Evolutionary conservation across 73 alveolate genomes (phyloP).

Genomic region (Tetrahymena borealis): DNA sequence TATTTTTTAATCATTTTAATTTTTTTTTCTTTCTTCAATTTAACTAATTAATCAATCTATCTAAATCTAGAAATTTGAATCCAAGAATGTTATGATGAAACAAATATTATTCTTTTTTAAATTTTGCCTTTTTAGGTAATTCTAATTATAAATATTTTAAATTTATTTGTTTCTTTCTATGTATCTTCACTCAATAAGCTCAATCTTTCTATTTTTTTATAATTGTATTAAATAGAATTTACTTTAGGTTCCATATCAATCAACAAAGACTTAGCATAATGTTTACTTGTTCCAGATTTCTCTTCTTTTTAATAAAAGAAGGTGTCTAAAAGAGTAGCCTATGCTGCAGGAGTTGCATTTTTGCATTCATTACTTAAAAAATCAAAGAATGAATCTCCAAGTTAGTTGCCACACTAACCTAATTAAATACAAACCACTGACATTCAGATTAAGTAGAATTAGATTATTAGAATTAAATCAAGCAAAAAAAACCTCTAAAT

Average conservation of each 20-base stretch:
- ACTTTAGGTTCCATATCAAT: slow-evolving; percentile 44
- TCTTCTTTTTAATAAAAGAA: slow-evolving; percentile 13
- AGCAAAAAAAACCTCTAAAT: too few species aligned
- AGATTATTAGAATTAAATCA: neutral
- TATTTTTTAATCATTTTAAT: too few species aligned
- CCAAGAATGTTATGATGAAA: too few species aligned
- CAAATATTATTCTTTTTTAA: too few species aligned
- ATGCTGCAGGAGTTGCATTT: slow-evolving; percentile 36
- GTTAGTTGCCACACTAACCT: slow-evolving; percentile 39
- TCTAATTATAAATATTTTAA: too few species aligned
- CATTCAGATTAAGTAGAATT: neutral
- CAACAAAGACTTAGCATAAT: slow-evolving; percentile 16
- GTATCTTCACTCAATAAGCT: too few species aligned
- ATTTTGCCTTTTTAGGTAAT: too few species aligned
- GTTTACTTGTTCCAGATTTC: neutral
- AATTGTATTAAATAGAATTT: neutral
- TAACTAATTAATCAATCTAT: too few species aligned
- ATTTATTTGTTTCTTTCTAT: too few species aligned
- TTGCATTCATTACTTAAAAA: slow-evolving; percentile 11
- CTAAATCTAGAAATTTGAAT: too few species aligned
- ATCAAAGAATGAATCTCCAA: slow-evolving; percentile 25
- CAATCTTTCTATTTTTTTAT: neutral
- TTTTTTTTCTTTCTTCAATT: too few species aligned
- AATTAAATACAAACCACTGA: slow-evolving; percentile 17
- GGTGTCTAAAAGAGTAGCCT: slow-evolving; percentile 14